These are phyloP conservation scores for Apostasia ramifera DNA, from an alignment of 106 monocot species.

Conservation along the genomic window DNA sequence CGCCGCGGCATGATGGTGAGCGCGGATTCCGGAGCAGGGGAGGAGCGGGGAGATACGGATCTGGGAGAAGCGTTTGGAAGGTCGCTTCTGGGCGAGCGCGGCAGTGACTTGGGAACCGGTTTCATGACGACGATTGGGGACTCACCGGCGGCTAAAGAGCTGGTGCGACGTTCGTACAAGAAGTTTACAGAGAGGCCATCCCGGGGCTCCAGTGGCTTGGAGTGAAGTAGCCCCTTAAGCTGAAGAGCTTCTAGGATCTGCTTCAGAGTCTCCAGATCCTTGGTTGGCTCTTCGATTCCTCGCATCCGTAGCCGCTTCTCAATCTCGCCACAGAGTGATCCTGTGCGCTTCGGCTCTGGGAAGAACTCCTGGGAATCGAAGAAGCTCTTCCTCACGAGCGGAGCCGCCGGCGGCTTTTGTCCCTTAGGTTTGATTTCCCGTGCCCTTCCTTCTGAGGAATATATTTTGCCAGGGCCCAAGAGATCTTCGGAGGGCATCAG, in stretches of 20 bases:
- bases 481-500: not conserved
- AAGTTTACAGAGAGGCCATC: constrained; percentile 1
- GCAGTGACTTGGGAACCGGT: constrained; percentile 15
- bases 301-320: constrained; percentile 62
- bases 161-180: constrained; percentile 8
- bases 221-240: constrained; percentile 74
- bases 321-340: constrained; percentile 58
- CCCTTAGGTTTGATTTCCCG: not conserved
- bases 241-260: constrained; percentile 76
- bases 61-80: not conserved
- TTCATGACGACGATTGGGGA: constrained; percentile 70
- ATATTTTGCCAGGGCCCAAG: not conserved
- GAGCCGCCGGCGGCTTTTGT: not conserved
- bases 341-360: constrained; percentile 52
- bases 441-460: not conserved
- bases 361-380: constrained; percentile 70
- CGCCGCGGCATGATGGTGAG: not conserved
- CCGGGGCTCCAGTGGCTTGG: not conserved
- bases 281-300: constrained; percentile 61
- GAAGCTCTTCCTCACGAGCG: constrained; percentile 41
- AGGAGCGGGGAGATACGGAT: not conserved
- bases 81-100: constrained; percentile 5
- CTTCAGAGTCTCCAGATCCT: constrained; percentile 77
- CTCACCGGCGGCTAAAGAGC: not conserved
- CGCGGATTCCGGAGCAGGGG: not conserved